Evolutionary conservation across 192 early-diverging fungal genomes (phyloP).

Genomic region (Endogone sp.): DNA sequence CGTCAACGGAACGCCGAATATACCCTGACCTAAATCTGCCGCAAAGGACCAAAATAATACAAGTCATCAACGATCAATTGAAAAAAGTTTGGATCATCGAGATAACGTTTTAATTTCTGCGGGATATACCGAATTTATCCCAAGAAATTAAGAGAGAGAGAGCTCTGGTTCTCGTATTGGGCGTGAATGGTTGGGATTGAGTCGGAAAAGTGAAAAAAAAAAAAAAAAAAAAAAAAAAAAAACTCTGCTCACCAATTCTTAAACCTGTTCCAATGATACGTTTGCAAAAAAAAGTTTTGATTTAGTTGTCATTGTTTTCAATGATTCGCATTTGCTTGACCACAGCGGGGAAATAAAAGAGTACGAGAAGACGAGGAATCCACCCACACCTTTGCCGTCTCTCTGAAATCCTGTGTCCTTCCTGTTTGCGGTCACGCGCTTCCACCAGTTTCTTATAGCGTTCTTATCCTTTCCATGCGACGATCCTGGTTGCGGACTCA

Average conservation of each 20-base stretch:
- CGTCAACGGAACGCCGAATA: slow-evolving; percentile 25
- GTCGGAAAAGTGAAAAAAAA: no score
- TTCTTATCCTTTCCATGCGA: neutral
- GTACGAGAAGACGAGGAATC: neutral
- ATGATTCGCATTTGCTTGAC: neutral
- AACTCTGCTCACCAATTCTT: neutral
- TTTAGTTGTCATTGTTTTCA: neutral
- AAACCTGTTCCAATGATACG: neutral
- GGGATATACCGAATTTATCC: neutral
- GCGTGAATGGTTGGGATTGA: no score
- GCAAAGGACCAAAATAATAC: neutral
- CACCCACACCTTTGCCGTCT: neutral
- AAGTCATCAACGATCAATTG: neutral
- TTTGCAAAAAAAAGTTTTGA: neutral
- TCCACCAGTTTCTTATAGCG: neutral
- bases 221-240: no score
- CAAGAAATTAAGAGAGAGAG: neutral
- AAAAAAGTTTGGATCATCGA: neutral
- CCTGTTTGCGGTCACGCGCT: neutral
- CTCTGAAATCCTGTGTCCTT: neutral
- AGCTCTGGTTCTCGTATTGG: neutral
- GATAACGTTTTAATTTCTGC: neutral
- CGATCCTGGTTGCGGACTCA: neutral
- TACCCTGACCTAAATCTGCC: slow-evolving; percentile 12
- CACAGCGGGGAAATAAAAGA: neutral